These are phyloP conservation scores for Nannochloris sp. DNA, from an alignment of 139 green algal species.

Conservation along the genomic window DNA sequence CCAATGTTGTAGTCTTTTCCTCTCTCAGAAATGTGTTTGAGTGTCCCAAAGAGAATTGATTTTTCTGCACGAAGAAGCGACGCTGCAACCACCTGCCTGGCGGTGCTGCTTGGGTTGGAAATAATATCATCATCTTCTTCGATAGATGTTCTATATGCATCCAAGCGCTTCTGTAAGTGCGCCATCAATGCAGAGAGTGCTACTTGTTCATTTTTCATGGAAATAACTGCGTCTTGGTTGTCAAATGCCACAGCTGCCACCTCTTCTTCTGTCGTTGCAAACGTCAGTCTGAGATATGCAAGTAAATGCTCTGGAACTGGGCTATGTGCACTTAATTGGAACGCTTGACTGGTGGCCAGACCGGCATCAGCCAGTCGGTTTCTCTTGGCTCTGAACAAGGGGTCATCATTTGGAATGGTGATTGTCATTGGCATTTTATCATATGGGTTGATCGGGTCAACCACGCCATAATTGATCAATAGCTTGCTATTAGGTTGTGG, in stretches of 20 bases:
- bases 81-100: slow-evolving; percentile 52
- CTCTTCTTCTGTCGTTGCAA: slow-evolving; percentile 41
- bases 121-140: slow-evolving; percentile 58
- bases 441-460: slow-evolving; percentile 50
- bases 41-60: slow-evolving; percentile 31
- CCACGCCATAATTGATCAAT: slow-evolving; percentile 61
- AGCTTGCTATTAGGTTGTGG: slow-evolving; percentile 83
- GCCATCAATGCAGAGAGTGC: slow-evolving; percentile 43
- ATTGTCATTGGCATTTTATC: slow-evolving; percentile 30
- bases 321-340: slow-evolving; percentile 25
- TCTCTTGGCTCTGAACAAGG: slow-evolving; percentile 75
- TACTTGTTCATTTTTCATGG: slow-evolving; percentile 32
- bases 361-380: slow-evolving; percentile 43
- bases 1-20: neutral
- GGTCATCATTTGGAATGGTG: slow-evolving; percentile 54
- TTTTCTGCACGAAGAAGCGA: slow-evolving; percentile 59
- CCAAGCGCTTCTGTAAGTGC: slow-evolving; percentile 39
- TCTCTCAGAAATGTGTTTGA: neutral
- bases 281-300: slow-evolving; percentile 66
- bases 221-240: slow-evolving; percentile 19
- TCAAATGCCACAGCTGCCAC: slow-evolving; percentile 22
- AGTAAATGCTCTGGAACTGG: slow-evolving; percentile 57
- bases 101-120: slow-evolving; percentile 27
- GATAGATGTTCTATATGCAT: slow-evolving; percentile 40
- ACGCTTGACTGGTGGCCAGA: slow-evolving; percentile 45